Percentiles rank a stretch among this genome's conserved stretches.
Evolutionary conservation across 1,139 yeast species (phyloP).

Genomic region (Scheffersomyces lignicola): DNA sequence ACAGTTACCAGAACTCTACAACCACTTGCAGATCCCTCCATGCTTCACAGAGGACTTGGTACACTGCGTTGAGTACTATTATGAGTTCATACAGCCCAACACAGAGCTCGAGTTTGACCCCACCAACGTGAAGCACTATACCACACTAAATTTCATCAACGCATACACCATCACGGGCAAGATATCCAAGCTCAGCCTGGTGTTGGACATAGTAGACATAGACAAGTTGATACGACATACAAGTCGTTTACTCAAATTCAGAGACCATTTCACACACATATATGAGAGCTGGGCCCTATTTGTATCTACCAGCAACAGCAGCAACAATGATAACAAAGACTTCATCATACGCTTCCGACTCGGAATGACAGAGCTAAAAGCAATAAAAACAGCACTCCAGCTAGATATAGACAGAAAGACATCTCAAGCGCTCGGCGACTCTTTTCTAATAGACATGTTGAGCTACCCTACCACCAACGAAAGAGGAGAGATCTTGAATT

Average conservation of each 20-base stretch:
- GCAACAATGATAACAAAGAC: conserved; percentile 1
- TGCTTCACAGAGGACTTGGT: conserved; percentile 36
- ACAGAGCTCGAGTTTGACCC: conserved; percentile 8
- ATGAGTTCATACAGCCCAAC: conserved; percentile 22
- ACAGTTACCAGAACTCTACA: conserved; percentile 27
- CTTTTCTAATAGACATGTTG: conserved; percentile 46
- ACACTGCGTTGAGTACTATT: conserved; percentile 35
- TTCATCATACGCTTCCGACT: conserved; percentile 18
- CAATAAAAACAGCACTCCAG: conserved; percentile 28
- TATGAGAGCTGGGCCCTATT: conserved; percentile 37
- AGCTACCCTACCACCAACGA: conserved; percentile 35
- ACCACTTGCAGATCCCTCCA: conserved; percentile 26
- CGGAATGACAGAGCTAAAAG: conserved; percentile 33
- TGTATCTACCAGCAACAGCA: conserved; percentile 19
- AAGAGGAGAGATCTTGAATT: conserved; percentile 31
- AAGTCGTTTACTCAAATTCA: conserved; percentile 31
- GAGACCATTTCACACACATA: conserved; percentile 33
- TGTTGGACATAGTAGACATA: conserved; percentile 42
- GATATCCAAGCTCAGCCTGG: conserved; percentile 17
- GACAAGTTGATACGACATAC: conserved; percentile 36
- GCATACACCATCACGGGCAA: conserved; percentile 31
- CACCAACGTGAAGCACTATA: conserved; percentile 19
- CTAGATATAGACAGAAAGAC: conserved; percentile 26
- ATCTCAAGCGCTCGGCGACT: conserved; percentile 24
- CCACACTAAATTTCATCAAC: conserved; percentile 27